Conservation (phyloP, 108 stramenopile species). For the Halocafeteria seosinensis region DNA sequence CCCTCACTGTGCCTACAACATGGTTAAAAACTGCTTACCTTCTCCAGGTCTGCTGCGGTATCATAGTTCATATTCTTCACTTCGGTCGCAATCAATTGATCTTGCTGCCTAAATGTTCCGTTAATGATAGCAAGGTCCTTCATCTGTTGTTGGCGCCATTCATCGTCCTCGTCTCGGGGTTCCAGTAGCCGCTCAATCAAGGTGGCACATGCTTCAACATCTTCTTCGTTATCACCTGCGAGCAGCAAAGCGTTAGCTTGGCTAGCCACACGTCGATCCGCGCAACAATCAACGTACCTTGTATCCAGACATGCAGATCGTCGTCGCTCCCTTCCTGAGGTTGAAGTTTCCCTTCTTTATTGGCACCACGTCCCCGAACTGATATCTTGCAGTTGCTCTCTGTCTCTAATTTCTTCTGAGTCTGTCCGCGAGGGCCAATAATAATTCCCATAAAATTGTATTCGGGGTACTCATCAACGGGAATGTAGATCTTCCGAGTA, state of each 20-base stretch:
- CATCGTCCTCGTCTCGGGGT: slow-evolving; percentile 57
- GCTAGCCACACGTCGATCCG: slow-evolving; percentile 57
- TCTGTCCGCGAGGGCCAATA: slow-evolving; percentile 85
- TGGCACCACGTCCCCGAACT: slow-evolving; percentile 80
- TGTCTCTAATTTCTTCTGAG: slow-evolving; percentile 88
- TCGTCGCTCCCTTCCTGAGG: slow-evolving; percentile 36
- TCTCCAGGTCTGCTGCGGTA: neutral
- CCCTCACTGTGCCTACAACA: too few relatives aligned
- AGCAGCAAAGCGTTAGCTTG: too few relatives aligned
- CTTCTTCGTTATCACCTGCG: slow-evolving; percentile 54
- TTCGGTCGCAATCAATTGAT: neutral
- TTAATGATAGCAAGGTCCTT: slow-evolving; percentile 88
- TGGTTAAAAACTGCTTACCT: too few relatives aligned
- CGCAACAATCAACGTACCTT: slow-evolving; percentile 81
- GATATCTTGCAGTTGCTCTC: slow-evolving; percentile 92
- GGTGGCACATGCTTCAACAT: slow-evolving; percentile 38
- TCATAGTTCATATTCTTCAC: neutral
- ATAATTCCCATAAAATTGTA: slow-evolving; percentile 80
- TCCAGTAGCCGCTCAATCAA: slow-evolving; percentile 61
- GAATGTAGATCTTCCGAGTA: slow-evolving; percentile 58
- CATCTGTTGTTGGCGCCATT: slow-evolving; percentile 86
- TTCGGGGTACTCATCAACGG: slow-evolving; percentile 40
- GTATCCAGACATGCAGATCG: slow-evolving; percentile 78
- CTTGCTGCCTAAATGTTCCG: slow-evolving; percentile 55
- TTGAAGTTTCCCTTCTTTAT: slow-evolving; percentile 65